Percentiles rank a stretch among this genome's conserved stretches.
Conservation (phyloP, 345 rosid genomes). For the Geranium brycei region DNA sequence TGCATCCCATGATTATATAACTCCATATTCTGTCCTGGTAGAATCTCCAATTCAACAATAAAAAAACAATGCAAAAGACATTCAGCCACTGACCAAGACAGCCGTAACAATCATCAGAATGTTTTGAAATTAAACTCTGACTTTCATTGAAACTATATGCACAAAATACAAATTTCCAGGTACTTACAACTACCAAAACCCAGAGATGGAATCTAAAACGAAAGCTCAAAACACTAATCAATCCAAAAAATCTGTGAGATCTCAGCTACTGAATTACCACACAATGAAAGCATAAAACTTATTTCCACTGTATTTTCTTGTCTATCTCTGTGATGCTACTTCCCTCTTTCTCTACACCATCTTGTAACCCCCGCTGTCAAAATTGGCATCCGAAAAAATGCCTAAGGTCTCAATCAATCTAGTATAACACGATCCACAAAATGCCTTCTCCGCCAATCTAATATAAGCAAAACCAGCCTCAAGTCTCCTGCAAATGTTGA, state of each 20-base stretch:
- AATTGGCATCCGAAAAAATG: conserved; percentile 7
- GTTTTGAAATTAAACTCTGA: background rate
- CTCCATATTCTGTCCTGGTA: too few species aligned
- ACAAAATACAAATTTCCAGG: conserved; percentile 2
- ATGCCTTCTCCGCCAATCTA: background rate
- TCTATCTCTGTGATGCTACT: conserved; percentile 7
- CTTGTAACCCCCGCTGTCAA: background rate
- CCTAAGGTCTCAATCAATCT: background rate
- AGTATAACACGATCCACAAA: conserved; percentile 1
- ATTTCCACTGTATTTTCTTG: conserved; percentile 9
- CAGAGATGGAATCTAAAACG: background rate
- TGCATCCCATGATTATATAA: too few species aligned
- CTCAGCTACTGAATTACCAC: conserved; percentile 2
- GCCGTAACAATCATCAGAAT: background rate
- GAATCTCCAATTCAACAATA: too few species aligned
- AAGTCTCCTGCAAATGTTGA: conserved; percentile 2
- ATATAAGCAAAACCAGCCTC: conserved; percentile 9
- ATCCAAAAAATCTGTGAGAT: background rate
- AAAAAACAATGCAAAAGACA: too few species aligned
- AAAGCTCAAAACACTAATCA: background rate
- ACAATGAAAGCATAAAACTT: conserved; percentile 6
- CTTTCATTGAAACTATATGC: conserved; percentile 3
- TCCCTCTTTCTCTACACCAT: conserved; percentile 4
- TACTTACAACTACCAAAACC: conserved; percentile 8
- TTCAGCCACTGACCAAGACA: too few species aligned